Evolutionary conservation across 495 filamentous ascomycete genomes (phyloP).

Genomic region (Mytilinidion resinicola): DNA sequence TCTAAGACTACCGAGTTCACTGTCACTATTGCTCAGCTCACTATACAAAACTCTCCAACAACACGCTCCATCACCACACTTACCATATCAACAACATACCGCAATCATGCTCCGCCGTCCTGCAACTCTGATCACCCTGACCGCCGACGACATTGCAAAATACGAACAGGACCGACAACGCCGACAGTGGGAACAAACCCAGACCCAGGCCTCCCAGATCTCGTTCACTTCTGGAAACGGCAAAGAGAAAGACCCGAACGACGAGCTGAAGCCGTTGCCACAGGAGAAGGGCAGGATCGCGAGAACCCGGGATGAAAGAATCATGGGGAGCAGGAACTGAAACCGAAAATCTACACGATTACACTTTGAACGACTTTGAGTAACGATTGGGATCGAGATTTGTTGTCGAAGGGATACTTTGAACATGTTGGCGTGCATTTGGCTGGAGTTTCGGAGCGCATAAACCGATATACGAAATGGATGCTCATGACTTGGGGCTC

Average conservation of each 20-base stretch:
- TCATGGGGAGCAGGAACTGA: slow-evolving; percentile 15
- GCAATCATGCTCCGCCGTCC: slow-evolving; percentile 24
- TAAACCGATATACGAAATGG: too few species aligned
- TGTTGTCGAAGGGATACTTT: too few species aligned
- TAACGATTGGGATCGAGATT: too few species aligned
- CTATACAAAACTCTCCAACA: too few species aligned
- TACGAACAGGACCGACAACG: slow-evolving; percentile 21
- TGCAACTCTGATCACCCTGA: slow-evolving; percentile 25
- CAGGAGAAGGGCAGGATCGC: slow-evolving; percentile 48
- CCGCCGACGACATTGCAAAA: slow-evolving; percentile 20
- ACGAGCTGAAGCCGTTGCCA: slow-evolving; percentile 52
- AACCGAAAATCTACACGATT: too few species aligned
- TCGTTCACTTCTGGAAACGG: neutral
- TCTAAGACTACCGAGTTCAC: too few species aligned
- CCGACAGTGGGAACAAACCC: slow-evolving; percentile 2
- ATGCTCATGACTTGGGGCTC: too few species aligned
- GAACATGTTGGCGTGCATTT: too few species aligned
- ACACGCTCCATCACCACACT: too few species aligned
- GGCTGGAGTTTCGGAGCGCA: too few species aligned
- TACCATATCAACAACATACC: neutral
- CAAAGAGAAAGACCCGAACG: slow-evolving; percentile 44
- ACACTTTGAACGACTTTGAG: too few species aligned
- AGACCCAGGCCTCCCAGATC: neutral
- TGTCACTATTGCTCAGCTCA: too few species aligned
- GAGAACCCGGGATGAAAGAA: slow-evolving; percentile 46